Evolutionary conservation across 805 yeast species (phyloP).

Genomic region (Starmera caribaea): DNA sequence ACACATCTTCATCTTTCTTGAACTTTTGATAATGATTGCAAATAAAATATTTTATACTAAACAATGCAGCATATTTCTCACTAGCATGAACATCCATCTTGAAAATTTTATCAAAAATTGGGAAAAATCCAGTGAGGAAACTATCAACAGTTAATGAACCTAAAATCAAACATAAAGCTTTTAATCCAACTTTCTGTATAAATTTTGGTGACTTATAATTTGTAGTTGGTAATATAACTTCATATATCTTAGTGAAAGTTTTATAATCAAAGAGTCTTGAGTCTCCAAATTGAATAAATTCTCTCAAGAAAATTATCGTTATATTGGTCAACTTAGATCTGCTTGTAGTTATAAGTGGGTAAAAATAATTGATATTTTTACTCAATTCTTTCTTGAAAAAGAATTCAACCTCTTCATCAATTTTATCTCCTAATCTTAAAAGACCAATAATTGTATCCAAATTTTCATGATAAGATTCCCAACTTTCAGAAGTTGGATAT

Average conservation of each 20-base stretch:
- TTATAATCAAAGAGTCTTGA: not conserved
- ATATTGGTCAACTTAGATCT: slow-evolving; percentile 10
- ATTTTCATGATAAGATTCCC: slow-evolving; percentile 8
- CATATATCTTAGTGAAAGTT: too few species aligned
- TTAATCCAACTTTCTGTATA: slow-evolving; percentile 7
- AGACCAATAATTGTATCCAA: slow-evolving; percentile 14
- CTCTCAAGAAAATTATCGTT: slow-evolving; percentile 14
- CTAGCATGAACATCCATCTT: slow-evolving; percentile 9
- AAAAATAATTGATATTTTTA: too few species aligned
- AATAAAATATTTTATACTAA: slow-evolving; percentile 15
- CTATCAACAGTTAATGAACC: slow-evolving; percentile 11
- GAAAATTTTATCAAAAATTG: slow-evolving; percentile 8
- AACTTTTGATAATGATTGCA: slow-evolving; percentile 6
- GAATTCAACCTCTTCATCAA: too few species aligned
- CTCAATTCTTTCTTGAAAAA: too few species aligned
- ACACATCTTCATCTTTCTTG: not conserved
- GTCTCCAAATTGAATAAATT: slow-evolving; percentile 13
- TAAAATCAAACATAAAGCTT: slow-evolving; percentile 17
- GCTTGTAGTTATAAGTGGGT: slow-evolving; percentile 5
- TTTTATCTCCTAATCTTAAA: slow-evolving; percentile 6
- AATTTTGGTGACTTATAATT: slow-evolving; percentile 4
- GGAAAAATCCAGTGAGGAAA: slow-evolving; percentile 11
- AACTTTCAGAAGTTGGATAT: slow-evolving; percentile 14
- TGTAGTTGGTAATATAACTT: too few species aligned
- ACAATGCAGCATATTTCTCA: slow-evolving; percentile 15